Evolutionary conservation across 2,329 filamentous ascomycete genomes (phyloP), one percentile per base, ranked within the genome.

Genomic region (Neofusicoccum sp.): DNA sequence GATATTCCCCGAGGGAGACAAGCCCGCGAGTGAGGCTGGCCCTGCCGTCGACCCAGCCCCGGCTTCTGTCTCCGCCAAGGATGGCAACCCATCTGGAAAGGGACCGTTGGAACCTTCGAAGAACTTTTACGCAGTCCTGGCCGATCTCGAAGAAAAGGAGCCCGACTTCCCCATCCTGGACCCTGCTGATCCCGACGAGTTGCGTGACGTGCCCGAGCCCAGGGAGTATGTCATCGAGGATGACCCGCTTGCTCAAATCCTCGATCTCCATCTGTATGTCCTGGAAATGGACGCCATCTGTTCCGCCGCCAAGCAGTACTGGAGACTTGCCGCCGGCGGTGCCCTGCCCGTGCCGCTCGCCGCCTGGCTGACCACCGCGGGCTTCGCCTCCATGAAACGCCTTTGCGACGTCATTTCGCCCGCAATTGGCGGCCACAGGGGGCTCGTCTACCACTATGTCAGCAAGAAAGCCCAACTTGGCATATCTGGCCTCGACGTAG

Each of bases 311-410:
- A 62, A 62, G 56, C 31, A 53, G 1, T 41, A 38, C 9, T 60
- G 61, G 61, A 54, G 45, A 30, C 30, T 40, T 31, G 38, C 56
- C 24, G 56, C 61, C 14, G 20, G 47, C 6, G 61, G 38, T 3
- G 7, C 11, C 1, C 6, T 54, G 12, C 56, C 61, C 16, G 33
- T 62, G 5, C 33, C 60, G 14, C 30, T 62, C 24, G 61, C 61
- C n/a, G 61, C 56, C 31, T 62, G 61, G 61, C 34, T 62, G 6
- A 62, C 61, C 28, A 47, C 38, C 6, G 44, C 58, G 3, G 61
- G 56, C 6, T 60, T 60, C 24, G 20, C 40, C 4, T n/a, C 34
- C 3, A n/a, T 36, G 31, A 45, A 58, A 45, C 44, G 9, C 8
- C 16, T 58, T 14, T 45, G n/a, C 20, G 31, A 36, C 4, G 16